Evolutionary conservation across 768 basidiomycete species (phyloP).

Genomic region (Mycena chlorophos): DNA sequence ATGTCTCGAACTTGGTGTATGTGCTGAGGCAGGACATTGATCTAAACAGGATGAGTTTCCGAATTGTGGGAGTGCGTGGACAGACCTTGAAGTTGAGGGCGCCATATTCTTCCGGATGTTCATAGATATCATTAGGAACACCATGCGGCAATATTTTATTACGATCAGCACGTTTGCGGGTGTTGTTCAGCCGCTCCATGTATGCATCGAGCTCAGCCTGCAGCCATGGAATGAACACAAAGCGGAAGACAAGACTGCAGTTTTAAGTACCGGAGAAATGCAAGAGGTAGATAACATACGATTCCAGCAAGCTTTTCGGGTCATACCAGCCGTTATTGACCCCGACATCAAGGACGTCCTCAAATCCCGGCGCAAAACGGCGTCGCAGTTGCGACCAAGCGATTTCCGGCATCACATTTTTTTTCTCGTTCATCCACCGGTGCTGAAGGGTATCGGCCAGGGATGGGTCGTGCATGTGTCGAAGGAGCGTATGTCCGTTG

Average conservation of each 20-base stretch:
- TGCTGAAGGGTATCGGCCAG: slow-evolving; percentile 38
- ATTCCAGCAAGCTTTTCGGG: slow-evolving; percentile 21
- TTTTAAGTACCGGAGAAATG: not conserved
- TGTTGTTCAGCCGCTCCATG: slow-evolving; percentile 21
- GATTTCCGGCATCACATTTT: slow-evolving; percentile 42
- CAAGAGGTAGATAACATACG: slow-evolving; percentile 11
- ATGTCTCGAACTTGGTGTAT: not conserved
- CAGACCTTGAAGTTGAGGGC: slow-evolving; percentile 35
- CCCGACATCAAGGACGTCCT: slow-evolving; percentile 36
- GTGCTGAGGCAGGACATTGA: slow-evolving; percentile 14
- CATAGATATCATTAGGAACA: slow-evolving; percentile 30
- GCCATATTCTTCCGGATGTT: slow-evolving; percentile 27
- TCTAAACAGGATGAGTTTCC: slow-evolving; percentile 2
- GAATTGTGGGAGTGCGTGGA: not conserved
- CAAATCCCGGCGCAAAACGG: slow-evolving; percentile 38
- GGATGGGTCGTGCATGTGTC: slow-evolving; percentile 33
- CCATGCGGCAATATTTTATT: slow-evolving; percentile 40
- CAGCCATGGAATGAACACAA: slow-evolving; percentile 38
- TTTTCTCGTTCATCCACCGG: slow-evolving; percentile 32
- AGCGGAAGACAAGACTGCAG: slow-evolving; percentile 33
- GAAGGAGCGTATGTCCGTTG: slow-evolving; percentile 37
- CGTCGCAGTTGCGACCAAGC: slow-evolving; percentile 36
- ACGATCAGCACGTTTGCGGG: slow-evolving; percentile 22
- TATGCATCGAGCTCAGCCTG: slow-evolving; percentile 36
- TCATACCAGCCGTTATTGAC: slow-evolving; percentile 32